Base-by-base conservation (phyloP, 2,329 filamentous ascomycete genomes). In the Trichoderma afroharzianum region DNA sequence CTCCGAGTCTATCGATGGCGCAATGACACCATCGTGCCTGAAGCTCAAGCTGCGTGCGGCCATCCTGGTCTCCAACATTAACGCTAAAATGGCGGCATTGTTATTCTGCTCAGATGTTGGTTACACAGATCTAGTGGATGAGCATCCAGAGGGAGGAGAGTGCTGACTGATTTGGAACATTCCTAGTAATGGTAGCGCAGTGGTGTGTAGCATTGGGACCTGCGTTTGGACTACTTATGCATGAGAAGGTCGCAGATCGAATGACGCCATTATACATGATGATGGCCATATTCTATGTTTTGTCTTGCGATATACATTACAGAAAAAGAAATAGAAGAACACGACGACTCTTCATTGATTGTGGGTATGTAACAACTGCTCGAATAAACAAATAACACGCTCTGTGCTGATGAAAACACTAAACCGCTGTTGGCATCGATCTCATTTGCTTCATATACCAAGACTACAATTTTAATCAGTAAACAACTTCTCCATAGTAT, bases 1-100 rank as follows among this genome's bases (percentile, higher is more conserved):
- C 64, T 68, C n/a, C 24, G 5, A 30, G 24, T 32, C 33, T 43
- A 8, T 2, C 26, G 28, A 68, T 68, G 18, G 64, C 53, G 64
- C 64, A 43, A 68, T 59, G 26, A 21, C 30, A 43, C n/a, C 30
- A 58, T 55, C n/a, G 14, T 30, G 47, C 18, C 18, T 21, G 36
- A 30, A 50, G 32, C 21, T 21, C 47, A 24, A 55, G 43, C 43
- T 21, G 9, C 9, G 43, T 21, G 47, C 39, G 61, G 58, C 15
- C 18, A 24, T 50, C 30, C 33, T 12, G n/a, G 33, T 28, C 14
- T 26, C 50, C 24, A 70, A 43, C 21, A 74, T 71, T 26, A 32
- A 68, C 43, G 66, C 72, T 71, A 73, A 74, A 74, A 74, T 74
- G 72, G 71, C 68, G 73, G 72, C 68, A 74, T 68, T 5, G n/a